Conservation (phyloP, 148 eudicot genomes). For the Vaccinium myrtillus region DNA sequence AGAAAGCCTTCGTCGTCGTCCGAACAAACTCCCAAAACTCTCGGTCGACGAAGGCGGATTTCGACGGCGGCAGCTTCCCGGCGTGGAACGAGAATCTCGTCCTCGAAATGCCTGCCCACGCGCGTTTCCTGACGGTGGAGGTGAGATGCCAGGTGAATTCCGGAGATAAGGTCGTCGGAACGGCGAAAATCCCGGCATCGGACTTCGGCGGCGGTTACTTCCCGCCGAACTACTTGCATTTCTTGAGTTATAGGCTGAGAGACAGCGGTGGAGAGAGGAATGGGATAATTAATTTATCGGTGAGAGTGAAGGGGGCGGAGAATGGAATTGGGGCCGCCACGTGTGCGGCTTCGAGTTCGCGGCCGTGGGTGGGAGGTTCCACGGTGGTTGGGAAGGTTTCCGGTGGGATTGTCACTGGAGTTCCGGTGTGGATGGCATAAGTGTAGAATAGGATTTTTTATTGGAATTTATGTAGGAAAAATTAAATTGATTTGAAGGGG, state of each 20-base stretch:
- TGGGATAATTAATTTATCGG: conserved; percentile 70
- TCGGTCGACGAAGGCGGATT: conserved; percentile 18
- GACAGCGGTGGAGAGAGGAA: conserved; percentile 42
- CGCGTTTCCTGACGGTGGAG: conserved; percentile 40
- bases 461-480: too few species aligned
- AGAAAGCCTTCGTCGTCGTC: conserved; percentile 36
- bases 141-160: conserved; percentile 25
- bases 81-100: conserved; percentile 55
- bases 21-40: conserved; percentile 26
- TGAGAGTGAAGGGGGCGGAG: conserved; percentile 31
- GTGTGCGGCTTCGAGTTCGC: not conserved
- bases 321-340: not conserved
- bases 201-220: conserved; percentile 46
- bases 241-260: conserved; percentile 66
- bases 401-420: conserved; percentile 20
- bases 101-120: conserved; percentile 33
- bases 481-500: too few species aligned
- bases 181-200: conserved; percentile 46
- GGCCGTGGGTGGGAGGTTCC: conserved; percentile 9
- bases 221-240: conserved; percentile 43
- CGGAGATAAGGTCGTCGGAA: conserved; percentile 28
- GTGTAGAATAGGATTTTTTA: not conserved
- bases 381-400: not conserved
- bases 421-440: conserved; percentile 17
- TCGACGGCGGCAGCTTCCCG: conserved; percentile 39